Evolutionary conservation across 257 asterid genomes (phyloP).

Genomic region (Gardenia jasminoides): DNA sequence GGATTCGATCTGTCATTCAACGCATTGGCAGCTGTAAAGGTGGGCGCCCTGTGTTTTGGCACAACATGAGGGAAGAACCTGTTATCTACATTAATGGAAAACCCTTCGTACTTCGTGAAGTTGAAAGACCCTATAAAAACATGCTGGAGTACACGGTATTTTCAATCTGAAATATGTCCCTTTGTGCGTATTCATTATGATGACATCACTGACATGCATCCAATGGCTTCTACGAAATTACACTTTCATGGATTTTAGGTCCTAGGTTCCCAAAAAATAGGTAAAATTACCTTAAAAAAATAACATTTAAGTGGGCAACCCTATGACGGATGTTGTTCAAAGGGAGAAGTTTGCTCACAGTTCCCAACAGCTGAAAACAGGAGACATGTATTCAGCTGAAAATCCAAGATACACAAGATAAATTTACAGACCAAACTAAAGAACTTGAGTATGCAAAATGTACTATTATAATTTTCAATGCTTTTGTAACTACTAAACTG

Average conservation of each 20-base stretch:
- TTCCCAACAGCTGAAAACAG: not conserved
- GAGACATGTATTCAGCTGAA: not conserved
- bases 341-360: not conserved
- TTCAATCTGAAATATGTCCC: slow-evolving; percentile 1
- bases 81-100: slow-evolving; percentile 94
- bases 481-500: not conserved
- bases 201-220: not conserved
- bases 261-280: not conserved
- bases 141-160: slow-evolving; percentile 98
- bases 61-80: slow-evolving; percentile 99
- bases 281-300: not conserved
- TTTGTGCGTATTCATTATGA: not conserved
- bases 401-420: not conserved
- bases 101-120: slow-evolving; percentile 98
- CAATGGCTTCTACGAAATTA: not conserved
- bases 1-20: slow-evolving; percentile 85
- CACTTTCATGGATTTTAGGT: not conserved
- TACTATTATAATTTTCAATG: not conserved
- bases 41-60: slow-evolving; percentile 92
- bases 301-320: too few species aligned
- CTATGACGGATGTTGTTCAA: not conserved
- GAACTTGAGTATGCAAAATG: not conserved
- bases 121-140: slow-evolving; percentile 95
- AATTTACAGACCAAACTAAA: not conserved
- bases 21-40: slow-evolving; percentile 84